Evolutionary conservation across 2,329 filamentous ascomycete species (phyloP).

Genomic region (Arthrobotrys entomopaga): DNA sequence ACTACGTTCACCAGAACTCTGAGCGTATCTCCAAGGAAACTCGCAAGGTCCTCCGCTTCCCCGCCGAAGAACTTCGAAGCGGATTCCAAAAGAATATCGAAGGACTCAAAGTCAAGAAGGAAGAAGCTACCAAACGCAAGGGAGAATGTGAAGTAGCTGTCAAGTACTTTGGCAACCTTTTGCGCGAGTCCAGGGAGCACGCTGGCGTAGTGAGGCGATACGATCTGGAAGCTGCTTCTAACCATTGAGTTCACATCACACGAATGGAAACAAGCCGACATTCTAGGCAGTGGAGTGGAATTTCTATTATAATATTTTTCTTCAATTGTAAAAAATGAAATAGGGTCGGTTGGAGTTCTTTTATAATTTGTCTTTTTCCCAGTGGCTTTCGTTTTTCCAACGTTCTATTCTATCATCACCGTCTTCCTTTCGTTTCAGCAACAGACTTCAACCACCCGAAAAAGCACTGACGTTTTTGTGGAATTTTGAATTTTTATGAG

Average conservation of each 20-base stretch:
- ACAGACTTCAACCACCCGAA: slow-evolving; percentile 31
- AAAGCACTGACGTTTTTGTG: slow-evolving; percentile 26
- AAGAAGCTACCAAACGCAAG: slow-evolving; percentile 83
- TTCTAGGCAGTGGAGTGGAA: slow-evolving; percentile 22
- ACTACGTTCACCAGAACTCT: slow-evolving; percentile 92
- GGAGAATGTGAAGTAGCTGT: slow-evolving; percentile 84
- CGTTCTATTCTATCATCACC: slow-evolving; percentile 2
- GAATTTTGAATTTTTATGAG: slow-evolving; percentile 18
- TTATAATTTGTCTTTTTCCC: slow-evolving; percentile 31
- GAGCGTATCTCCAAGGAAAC: slow-evolving; percentile 84
- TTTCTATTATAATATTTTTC: slow-evolving; percentile 16
- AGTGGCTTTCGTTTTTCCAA: slow-evolving; percentile 34
- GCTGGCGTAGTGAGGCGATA: slow-evolving; percentile 66
- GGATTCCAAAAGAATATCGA: slow-evolving; percentile 86
- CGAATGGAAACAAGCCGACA: background rate
- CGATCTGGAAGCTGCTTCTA: slow-evolving; percentile 64
- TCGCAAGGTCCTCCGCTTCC: slow-evolving; percentile 86
- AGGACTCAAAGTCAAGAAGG: slow-evolving; percentile 78
- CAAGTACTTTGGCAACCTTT: slow-evolving; percentile 90
- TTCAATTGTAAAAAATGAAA: slow-evolving; percentile 43
- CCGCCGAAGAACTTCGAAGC: slow-evolving; percentile 84
- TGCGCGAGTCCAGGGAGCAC: slow-evolving; percentile 70
- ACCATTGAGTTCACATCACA: slow-evolving; percentile 20
- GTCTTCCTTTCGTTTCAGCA: slow-evolving; percentile 10
- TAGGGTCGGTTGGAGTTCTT: slow-evolving; percentile 47